Evolutionary conservation across 208 protist species (phyloP), one percentile per base, ranked within the genome.

Genomic region (Leptomonas pyrrhocoris): DNA sequence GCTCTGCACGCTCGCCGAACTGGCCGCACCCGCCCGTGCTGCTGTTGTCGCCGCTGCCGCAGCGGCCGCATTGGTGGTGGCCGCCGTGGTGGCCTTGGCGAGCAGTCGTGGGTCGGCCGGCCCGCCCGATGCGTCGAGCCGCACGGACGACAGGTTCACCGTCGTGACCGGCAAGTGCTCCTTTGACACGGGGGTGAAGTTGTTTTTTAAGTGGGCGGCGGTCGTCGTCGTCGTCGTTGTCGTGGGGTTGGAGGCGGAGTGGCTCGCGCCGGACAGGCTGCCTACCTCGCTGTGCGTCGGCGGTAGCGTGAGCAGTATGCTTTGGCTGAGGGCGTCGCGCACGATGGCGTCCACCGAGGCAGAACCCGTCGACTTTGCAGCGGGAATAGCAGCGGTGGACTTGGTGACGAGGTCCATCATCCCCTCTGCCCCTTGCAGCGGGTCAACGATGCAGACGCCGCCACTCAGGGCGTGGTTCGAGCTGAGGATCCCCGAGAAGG

Each of bases 241-340:
- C 4, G 46, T 56, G 55, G 38, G 27, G 16, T 45, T n/a, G 18
- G 70, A 58, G 45, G 45, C 11, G 6, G 53, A 23, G 9, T 30
- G 54, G 9, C 2, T 43, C 34, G 36, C 38, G 36, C 38, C 18
- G 30, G 71, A 46, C 1, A 38, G n/a, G 36, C 38, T 59, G 13
- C 68, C 68, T 12, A 18, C 9, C 16, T 23, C 50, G 30, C 30
- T 67, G 67, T 84, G 81, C 34, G 69, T 68, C 21, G 66, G 40
- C 11, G 80, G 70, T 2, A 89, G 65, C 16, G 68, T 77, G 45
- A 68, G 70, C 42, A 89, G 55, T 2, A 90, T 76, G 45, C 85
- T 90, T 48, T 90, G 81, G 60, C 85, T 90, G 23, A 90, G 78
- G 8, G 80, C 81, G 40, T 90, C 85, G 27, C 81, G 66, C 51